A percentile compares a stretch with the other conserved stretches of the same genome.
Evolutionary conservation across 2,329 filamentous ascomycete species (phyloP).

Genomic region (Alternaria brassicicola): DNA sequence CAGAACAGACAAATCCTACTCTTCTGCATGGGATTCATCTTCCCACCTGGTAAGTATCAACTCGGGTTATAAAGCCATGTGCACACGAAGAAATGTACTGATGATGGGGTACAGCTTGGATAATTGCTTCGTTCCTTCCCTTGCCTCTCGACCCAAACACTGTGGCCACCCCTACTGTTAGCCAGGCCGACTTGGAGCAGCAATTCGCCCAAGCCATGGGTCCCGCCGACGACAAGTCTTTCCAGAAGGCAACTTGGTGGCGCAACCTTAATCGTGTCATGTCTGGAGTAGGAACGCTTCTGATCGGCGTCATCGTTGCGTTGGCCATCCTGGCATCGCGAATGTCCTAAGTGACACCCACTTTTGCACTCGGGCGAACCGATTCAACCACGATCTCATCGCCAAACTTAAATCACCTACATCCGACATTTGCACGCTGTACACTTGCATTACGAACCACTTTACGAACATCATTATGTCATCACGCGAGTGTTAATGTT

Average conservation of each 20-base stretch:
- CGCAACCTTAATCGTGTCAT: slow-evolving; percentile 67
- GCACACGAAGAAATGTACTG: slow-evolving; percentile 24
- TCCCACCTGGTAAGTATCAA: slow-evolving; percentile 62
- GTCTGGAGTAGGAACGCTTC: slow-evolving; percentile 61
- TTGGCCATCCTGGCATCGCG: slow-evolving; percentile 47
- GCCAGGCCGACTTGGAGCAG: slow-evolving; percentile 49
- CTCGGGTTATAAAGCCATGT: slow-evolving; percentile 9
- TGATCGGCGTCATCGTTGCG: slow-evolving; percentile 58
- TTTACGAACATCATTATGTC: slow-evolving; percentile 32
- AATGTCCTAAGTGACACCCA: slow-evolving; percentile 31
- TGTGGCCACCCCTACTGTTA: slow-evolving; percentile 43
- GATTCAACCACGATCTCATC: slow-evolving; percentile 8
- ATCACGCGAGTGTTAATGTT: slow-evolving; percentile 42
- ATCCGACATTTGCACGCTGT: slow-evolving; percentile 13
- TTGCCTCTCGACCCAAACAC: slow-evolving; percentile 64
- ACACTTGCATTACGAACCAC: slow-evolving; percentile 28
- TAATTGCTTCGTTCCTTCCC: slow-evolving; percentile 76
- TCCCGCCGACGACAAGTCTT: slow-evolving; percentile 56
- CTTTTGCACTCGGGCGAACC: slow-evolving; percentile 2
- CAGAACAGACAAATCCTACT: slow-evolving; percentile 76
- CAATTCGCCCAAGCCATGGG: slow-evolving; percentile 54
- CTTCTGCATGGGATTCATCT: slow-evolving; percentile 78
- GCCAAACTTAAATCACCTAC: slow-evolving; percentile 1
- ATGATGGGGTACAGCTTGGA: slow-evolving; percentile 67
- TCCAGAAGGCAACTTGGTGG: slow-evolving; percentile 69